Conservation (phyloP, 2,329 filamentous ascomycete species). For the Emmonsiellopsis sp. region DNA sequence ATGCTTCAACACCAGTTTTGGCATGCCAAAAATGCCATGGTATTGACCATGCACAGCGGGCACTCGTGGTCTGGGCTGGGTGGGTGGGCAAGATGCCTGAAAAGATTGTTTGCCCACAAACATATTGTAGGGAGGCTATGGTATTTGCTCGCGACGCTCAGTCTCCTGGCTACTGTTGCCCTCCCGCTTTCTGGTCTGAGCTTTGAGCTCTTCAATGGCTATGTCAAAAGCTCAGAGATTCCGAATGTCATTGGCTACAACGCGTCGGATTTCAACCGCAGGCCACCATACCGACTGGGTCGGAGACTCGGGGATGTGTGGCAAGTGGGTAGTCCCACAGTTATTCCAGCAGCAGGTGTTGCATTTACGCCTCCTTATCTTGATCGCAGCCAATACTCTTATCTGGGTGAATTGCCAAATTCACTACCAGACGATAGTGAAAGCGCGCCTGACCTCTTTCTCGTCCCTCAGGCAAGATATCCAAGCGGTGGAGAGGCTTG, state of each 20-base stretch:
- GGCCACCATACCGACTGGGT: neutral
- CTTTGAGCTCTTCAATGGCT: constrained; percentile 10
- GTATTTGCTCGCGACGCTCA: neutral
- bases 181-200: constrained; percentile 9
- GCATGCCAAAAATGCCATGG: neutral
- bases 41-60: neutral
- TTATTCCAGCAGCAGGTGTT: constrained; percentile 7
- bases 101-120: neutral
- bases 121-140: neutral
- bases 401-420: constrained; percentile 2
- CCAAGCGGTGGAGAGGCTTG: neutral
- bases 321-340: neutral
- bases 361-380: constrained; percentile 7
- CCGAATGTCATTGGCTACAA: constrained; percentile 6
- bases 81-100: neutral
- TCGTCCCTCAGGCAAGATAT: constrained; percentile 4
- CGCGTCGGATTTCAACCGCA: neutral
- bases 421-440: neutral
- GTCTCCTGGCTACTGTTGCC: neutral
- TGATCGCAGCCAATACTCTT: constrained; percentile 1
- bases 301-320: neutral
- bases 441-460: constrained; percentile 6
- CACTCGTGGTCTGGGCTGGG: neutral
- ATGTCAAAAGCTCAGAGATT: constrained; percentile 4
- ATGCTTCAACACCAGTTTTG: constrained; percentile 6